Percentiles rank a stretch among this genome's conserved stretches.
phyloP scores from a whole-genome alignment of 495 filamentous ascomycete genomes.

The Neurospora terricola region DNA sequence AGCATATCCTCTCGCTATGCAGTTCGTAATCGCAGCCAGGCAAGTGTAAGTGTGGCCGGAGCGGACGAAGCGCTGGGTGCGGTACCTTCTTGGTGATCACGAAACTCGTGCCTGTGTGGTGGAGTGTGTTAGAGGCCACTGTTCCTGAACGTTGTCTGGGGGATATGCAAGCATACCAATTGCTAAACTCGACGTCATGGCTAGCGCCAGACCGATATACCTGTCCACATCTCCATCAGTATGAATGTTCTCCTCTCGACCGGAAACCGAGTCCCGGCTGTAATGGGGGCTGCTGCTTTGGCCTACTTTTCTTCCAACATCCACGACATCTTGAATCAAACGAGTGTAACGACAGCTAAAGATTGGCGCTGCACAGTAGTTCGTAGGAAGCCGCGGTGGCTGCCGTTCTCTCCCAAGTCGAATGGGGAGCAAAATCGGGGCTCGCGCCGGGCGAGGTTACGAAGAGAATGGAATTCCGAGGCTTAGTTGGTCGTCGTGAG shows the following conservation, averaged over 20 bases:
- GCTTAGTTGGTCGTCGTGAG: slow-evolving; percentile 10
- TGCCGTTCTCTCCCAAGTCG: slow-evolving; percentile 9
- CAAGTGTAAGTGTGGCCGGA: neutral
- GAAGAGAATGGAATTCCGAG: slow-evolving; percentile 6
- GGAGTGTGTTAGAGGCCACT: slow-evolving; percentile 16
- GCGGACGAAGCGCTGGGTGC: neutral
- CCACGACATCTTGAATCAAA: slow-evolving; percentile 28
- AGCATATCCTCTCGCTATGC: neutral
- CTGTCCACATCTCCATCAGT: slow-evolving; percentile 42
- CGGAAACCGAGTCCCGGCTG: neutral
- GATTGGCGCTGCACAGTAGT: slow-evolving; percentile 3
- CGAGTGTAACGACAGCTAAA: slow-evolving; percentile 24
- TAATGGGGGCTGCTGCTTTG: slow-evolving; percentile 1
- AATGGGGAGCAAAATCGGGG: slow-evolving; percentile 6
- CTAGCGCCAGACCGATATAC: slow-evolving; percentile 82
- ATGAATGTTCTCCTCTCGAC: slow-evolving; percentile 13
- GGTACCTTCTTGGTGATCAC: slow-evolving; percentile 86
- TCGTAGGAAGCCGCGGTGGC: neutral
- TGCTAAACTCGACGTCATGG: slow-evolving; percentile 84
- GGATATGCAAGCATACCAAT: slow-evolving; percentile 55
- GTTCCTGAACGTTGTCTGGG: neutral
- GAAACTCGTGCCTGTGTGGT: slow-evolving; percentile 66
- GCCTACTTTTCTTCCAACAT: slow-evolving; percentile 83
- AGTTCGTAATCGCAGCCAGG: neutral
- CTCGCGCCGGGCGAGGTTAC: slow-evolving; percentile 34